phyloP scores from a whole-genome alignment of 2,329 filamentous ascomycete species.

The Colletotrichum sp. region DNA sequence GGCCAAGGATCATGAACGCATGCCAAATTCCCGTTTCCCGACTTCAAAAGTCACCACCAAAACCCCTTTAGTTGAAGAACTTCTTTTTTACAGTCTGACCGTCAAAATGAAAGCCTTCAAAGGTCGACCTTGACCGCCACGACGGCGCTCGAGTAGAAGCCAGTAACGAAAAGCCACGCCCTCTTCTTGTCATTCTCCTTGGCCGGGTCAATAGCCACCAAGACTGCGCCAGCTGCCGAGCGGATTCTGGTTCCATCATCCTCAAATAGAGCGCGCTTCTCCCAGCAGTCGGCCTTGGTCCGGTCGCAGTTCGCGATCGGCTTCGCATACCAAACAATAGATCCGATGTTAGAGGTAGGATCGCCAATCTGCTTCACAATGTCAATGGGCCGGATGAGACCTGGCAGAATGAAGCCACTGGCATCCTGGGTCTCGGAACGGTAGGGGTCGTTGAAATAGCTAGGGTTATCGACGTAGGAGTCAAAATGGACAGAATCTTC shows the following conservation, averaged over 20 bases:
- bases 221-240: slow-evolving; percentile 52
- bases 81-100: neutral
- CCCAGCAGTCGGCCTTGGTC: slow-evolving; percentile 35
- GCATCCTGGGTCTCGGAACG: slow-evolving; percentile 44
- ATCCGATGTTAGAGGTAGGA: slow-evolving; percentile 40
- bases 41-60: neutral
- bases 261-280: slow-evolving; percentile 56
- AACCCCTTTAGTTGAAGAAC: neutral
- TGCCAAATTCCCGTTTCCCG: accelerated
- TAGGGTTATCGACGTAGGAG: slow-evolving; percentile 59
- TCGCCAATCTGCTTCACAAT: slow-evolving; percentile 34
- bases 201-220: slow-evolving; percentile 56
- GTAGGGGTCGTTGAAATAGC: slow-evolving; percentile 60
- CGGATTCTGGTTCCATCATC: slow-evolving; percentile 59
- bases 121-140: slow-evolving; percentile 59
- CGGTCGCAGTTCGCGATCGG: neutral
- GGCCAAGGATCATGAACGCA: neutral
- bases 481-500: slow-evolving; percentile 47
- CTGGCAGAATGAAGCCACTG: slow-evolving; percentile 58
- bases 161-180: slow-evolving; percentile 63
- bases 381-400: slow-evolving; percentile 45
- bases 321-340: slow-evolving; percentile 48
- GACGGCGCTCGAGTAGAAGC: slow-evolving; percentile 52
- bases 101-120: neutral
- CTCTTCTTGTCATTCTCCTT: slow-evolving; percentile 45